Evolutionary conservation across 1,284 basidiomycete species (phyloP), one percentile per base, ranked within the genome.

Genomic region (Stygiomarasmius scandens): DNA sequence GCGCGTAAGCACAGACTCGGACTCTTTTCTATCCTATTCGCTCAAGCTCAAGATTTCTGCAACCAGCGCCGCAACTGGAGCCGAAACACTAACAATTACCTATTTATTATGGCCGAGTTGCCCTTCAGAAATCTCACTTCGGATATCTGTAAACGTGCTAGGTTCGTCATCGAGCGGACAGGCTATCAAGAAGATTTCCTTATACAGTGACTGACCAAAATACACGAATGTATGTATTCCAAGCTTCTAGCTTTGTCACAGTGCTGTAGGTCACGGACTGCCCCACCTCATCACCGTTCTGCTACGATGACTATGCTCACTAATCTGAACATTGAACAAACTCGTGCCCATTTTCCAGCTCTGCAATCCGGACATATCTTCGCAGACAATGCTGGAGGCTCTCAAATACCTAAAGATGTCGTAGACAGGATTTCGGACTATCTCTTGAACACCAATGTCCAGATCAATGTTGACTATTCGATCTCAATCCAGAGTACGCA

Each of bases 321-420:
- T n/a, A n/a, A 12, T 32, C 45, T 89, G 63, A 79, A 89, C 68
- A 71, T 88, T 46, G 65, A 69, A 14, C 69, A 74, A 61, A 85
- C 79, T 45, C 83, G 87, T 58, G 74, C 79, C 32, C 77, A 79
- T 32, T 91, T 91, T 65, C 89, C 88, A 11, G 74, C 85, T 6
- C 74, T 92, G n/a, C 67, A 74, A 32, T 74, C 77, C 1, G 81
- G 81, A 1, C 90, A 79, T 65, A 80, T 92, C 61, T 92, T 82
- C 64, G 89, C 80, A 9, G 90, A 92, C 71, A 93, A 90, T 64
- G 91, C 91, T 0, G 91, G 90, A 0, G 91, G 90, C 3, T 90
- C 88, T 2, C 90, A 92, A 67, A 80, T 80, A 43, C 69, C 80
- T 8, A 69, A 76, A 53, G 72, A 71, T 56, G 86, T 86, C 41